Evolutionary conservation across 495 filamentous ascomycete genomes (phyloP).

Genomic region (Trichoderma erinaceum): DNA sequence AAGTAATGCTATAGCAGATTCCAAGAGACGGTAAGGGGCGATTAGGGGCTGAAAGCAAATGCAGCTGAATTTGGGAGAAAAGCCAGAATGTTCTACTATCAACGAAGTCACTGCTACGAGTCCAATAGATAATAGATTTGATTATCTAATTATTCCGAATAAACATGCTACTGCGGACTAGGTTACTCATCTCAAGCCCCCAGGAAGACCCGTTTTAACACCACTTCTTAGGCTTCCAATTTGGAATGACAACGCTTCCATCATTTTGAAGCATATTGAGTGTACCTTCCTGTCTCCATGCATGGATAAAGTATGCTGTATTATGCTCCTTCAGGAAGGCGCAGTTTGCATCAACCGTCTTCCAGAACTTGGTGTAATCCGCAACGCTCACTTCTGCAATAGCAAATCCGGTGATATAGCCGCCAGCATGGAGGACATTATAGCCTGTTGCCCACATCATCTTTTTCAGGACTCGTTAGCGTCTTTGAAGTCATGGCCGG

Average conservation of each 20-base stretch:
- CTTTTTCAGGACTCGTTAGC: background rate
- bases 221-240: constrained; percentile 5
- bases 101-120: no score
- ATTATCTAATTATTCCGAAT: no score
- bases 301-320: constrained; percentile 4
- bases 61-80: background rate
- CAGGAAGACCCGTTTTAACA: background rate
- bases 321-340: constrained; percentile 1
- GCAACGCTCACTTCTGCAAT: constrained; percentile 5
- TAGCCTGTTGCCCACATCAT: constrained; percentile 5
- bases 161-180: no score
- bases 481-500: background rate
- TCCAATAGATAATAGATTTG: no score
- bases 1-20: no score
- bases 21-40: no score
- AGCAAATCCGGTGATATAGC: background rate
- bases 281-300: constrained; percentile 5
- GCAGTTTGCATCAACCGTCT: constrained; percentile 4
- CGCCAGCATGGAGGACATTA: constrained; percentile 3
- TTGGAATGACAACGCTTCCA: constrained; percentile 3
- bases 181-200: background rate
- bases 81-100: no score
- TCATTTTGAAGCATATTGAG: constrained; percentile 8
- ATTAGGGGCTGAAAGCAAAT: no score
- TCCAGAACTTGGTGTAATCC: background rate